phyloP scores from a whole-genome alignment of 805 yeast species.

The Yamadazyma olivae region DNA sequence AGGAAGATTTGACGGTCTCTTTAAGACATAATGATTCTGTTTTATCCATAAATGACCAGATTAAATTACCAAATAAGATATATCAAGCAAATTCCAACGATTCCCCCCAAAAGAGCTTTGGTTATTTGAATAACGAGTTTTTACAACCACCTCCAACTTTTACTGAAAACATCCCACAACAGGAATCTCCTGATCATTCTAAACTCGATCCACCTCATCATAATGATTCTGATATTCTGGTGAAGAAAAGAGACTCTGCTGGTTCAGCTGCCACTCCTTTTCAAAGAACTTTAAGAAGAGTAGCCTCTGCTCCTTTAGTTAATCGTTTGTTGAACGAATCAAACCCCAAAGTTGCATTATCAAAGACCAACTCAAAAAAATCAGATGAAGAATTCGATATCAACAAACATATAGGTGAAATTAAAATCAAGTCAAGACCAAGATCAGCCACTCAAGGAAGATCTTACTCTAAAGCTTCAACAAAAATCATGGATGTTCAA shows the following conservation, averaged over 20 bases:
- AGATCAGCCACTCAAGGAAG: conserved; percentile 46
- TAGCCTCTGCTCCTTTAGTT: conserved; percentile 80
- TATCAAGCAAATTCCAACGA: conserved; percentile 6
- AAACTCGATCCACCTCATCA: background rate
- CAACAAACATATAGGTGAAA: conserved; percentile 42
- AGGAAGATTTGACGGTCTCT: conserved; percentile 27
- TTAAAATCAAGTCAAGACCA: conserved; percentile 32
- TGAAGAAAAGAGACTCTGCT: background rate
- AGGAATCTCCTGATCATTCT: background rate
- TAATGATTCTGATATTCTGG: background rate
- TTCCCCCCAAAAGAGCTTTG: conserved; percentile 1
- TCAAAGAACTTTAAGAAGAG: conserved; percentile 50
- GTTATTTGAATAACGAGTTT: background rate
- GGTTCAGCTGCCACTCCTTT: conserved; percentile 5
- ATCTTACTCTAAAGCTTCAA: conserved; percentile 71
- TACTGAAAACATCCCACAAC: background rate
- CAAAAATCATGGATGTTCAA: conserved; percentile 69
- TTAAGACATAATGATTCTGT: conserved; percentile 40
- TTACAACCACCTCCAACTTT: conserved; percentile 1
- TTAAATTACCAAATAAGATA: conserved; percentile 9
- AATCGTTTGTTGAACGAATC: conserved; percentile 27
- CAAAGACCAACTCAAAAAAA: conserved; percentile 1
- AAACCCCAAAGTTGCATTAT: conserved; percentile 6
- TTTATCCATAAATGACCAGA: conserved; percentile 17
- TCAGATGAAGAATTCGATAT: conserved; percentile 43